Evolutionary conservation across 805 yeast species (phyloP).

Genomic region (Yamadazyma ubonensis): DNA sequence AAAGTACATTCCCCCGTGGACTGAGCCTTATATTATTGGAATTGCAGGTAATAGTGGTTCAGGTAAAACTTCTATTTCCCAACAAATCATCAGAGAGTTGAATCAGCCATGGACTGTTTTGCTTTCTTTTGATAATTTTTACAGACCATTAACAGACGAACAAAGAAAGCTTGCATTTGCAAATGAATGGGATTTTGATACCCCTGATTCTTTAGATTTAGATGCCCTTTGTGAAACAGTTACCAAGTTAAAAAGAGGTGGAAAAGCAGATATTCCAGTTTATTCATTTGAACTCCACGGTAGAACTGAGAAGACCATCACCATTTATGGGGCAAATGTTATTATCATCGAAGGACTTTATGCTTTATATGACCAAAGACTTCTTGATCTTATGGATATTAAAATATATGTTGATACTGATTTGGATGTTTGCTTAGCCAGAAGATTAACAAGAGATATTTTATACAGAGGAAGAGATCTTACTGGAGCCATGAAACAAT

Average conservation of each 20-base stretch:
- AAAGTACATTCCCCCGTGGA: constrained; percentile 43
- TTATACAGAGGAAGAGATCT: constrained; percentile 83
- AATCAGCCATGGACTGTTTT: constrained; percentile 95
- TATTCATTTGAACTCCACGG: constrained; percentile 71
- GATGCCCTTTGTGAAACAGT: constrained; percentile 68
- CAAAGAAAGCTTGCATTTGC: constrained; percentile 62
- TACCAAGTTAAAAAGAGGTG: constrained; percentile 65
- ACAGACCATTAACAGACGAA: constrained; percentile 66
- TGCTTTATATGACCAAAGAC: constrained; percentile 68
- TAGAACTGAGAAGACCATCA: constrained; percentile 59
- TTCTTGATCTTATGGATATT: constrained; percentile 75
- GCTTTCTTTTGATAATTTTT: constrained; percentile 87
- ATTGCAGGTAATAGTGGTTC: constrained; percentile 59
- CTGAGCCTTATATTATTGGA: constrained; percentile 48
- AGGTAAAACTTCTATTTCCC: constrained; percentile 91
- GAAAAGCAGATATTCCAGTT: constrained; percentile 40
- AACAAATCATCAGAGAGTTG: constrained; percentile 68
- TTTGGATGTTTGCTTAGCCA: constrained; percentile 84
- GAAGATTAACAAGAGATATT: constrained; percentile 85
- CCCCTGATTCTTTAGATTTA: constrained; percentile 80
- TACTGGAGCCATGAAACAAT: constrained; percentile 78
- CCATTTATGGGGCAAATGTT: constrained; percentile 91
- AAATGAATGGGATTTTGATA: constrained; percentile 81
- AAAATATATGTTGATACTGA: constrained; percentile 94
- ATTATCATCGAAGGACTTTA: constrained; percentile 90